A percentile compares a stretch with the other conserved stretches of the same genome.
phyloP scores from a whole-genome alignment of 257 asterid species.

The Fraxinus excelsior region DNA sequence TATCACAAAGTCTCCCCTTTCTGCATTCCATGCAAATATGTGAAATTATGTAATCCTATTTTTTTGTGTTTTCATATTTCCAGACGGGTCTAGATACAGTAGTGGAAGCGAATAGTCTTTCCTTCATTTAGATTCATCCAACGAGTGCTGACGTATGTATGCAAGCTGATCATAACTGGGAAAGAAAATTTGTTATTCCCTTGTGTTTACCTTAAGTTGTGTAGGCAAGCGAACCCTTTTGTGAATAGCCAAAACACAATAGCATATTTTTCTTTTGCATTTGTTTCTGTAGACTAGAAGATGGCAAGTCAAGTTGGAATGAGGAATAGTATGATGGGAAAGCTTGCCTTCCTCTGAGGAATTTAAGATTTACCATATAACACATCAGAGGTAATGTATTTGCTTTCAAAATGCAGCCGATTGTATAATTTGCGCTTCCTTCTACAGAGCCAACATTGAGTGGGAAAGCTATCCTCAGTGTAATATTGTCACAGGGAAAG shows the following conservation, averaged over 20 bases:
- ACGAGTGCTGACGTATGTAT: constrained; percentile 28
- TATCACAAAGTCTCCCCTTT: constrained; percentile 26
- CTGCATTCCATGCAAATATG: constrained; percentile 9
- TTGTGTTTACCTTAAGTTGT: constrained; percentile 23
- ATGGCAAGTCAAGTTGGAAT: constrained; percentile 38
- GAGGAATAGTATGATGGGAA: constrained; percentile 27
- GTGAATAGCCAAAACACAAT: constrained; percentile 48
- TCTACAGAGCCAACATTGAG: constrained; percentile 36
- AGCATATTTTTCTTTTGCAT: constrained; percentile 32
- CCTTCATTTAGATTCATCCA: constrained; percentile 16
- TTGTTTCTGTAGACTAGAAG: constrained; percentile 33
- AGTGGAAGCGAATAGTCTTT: constrained; percentile 77
- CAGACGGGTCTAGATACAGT: constrained; percentile 66
- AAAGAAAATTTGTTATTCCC: constrained; percentile 33
- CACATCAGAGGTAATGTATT: constrained; percentile 40
- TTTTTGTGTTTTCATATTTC: constrained; percentile 22
- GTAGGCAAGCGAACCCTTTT: constrained; percentile 42
- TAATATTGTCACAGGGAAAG: constrained; percentile 38
- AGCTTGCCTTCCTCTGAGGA: constrained; percentile 28
- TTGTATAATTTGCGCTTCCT: constrained; percentile 29
- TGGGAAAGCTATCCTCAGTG: constrained; percentile 32
- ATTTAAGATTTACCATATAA: constrained; percentile 38
- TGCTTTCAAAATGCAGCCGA: constrained; percentile 33
- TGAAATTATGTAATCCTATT: constrained; percentile 15
- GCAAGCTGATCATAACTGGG: constrained; percentile 34